Base-by-base conservation (phyloP, 73 alveolate species). In the Strombidium stylifer region DNA sequence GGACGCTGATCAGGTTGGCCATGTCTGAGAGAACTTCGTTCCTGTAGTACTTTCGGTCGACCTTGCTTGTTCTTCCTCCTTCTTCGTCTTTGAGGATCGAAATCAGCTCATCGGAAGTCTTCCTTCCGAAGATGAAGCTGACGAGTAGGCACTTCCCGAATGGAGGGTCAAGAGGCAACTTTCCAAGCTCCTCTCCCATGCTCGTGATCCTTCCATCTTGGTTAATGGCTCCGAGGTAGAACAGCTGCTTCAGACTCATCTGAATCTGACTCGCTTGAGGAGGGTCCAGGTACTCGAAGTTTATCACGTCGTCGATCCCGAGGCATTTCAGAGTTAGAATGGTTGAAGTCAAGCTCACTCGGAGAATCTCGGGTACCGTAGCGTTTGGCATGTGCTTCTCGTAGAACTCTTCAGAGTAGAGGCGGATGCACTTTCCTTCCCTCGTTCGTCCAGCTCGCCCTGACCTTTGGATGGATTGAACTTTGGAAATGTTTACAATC, bases 391-490 rank as follows among this genome's bases (percentile, higher is more conserved):
- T 79, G 11, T 82, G 73, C 25, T 91, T 82, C 16, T 82, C 58
- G 76, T 56, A 95, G 74, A 86, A 86, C 40, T 82, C 69, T 48
- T 95, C 97, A 3, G 98, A 51, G 83, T 89, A 95, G 45, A 95
- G 71, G 47, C 99, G 56, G 57, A 89, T 85, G 47, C 98, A 95
- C 61, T 93, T 93, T 23, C 99, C 99, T 25, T 87, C 89, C 48
- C 91, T 60, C 1, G 99, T 95, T 37, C 99, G 86, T 0, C 99
- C 99, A 27, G 99, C 99, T 55, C 99, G 54, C 26, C 99, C 99
- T 26, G 98, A 84, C 65, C 99, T 56, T 55, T 95, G 89, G 15
- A 74, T 87, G 5, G 99, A 97, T 45, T 94, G 78, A 14, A 90
- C 97, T 59, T 95, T 84, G n/a, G 95, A 74, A 11, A 95, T 90